Percentiles rank a stretch among this genome's conserved stretches.
Evolutionary conservation across 768 basidiomycete genomes (phyloP).

Genomic region (Chalciporus pseudorubinellus): DNA sequence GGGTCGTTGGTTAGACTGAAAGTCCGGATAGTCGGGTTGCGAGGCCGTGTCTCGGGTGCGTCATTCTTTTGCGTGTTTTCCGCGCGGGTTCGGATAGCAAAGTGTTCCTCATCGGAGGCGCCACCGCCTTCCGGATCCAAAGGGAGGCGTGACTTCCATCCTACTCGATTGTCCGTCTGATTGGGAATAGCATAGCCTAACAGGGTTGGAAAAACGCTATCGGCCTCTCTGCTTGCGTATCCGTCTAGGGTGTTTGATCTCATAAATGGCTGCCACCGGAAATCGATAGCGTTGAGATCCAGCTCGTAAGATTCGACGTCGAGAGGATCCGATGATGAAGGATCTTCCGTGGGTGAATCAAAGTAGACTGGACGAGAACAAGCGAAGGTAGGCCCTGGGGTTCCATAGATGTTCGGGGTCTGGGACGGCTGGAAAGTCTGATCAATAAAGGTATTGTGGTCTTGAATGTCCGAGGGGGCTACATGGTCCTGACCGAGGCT

Average conservation of each 20-base stretch:
- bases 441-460: slow-evolving; percentile 1
- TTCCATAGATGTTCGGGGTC: slow-evolving; percentile 35
- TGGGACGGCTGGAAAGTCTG: slow-evolving; percentile 1
- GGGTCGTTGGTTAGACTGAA: background rate
- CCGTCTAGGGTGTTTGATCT: slow-evolving; percentile 19
- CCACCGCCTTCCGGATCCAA: slow-evolving; percentile 9
- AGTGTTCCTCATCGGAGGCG: slow-evolving; percentile 12
- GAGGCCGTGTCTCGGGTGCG: slow-evolving; percentile 4
- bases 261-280: slow-evolving; percentile 56
- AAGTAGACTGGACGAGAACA: slow-evolving; percentile 42
- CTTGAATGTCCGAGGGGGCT: slow-evolving; percentile 16
- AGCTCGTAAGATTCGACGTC: slow-evolving; percentile 36
- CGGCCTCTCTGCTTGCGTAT: background rate
- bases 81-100: background rate
- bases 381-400: slow-evolving; percentile 45
- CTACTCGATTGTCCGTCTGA: slow-evolving; percentile 16
- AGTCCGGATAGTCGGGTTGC: slow-evolving; percentile 10
- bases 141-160: slow-evolving; percentile 10
- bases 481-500: slow-evolving; percentile 3
- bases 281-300: slow-evolving; percentile 45
- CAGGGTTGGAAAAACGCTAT: background rate
- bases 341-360: slow-evolving; percentile 52
- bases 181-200: slow-evolving; percentile 6
- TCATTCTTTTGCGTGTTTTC: slow-evolving; percentile 8
- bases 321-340: slow-evolving; percentile 39